A percentile compares a stretch with the other conserved stretches of the same genome.
These are phyloP conservation scores for Ustanciosporium gigantosporum DNA, from an alignment of 1,284 basidiomycete species.

Conservation along the genomic window DNA sequence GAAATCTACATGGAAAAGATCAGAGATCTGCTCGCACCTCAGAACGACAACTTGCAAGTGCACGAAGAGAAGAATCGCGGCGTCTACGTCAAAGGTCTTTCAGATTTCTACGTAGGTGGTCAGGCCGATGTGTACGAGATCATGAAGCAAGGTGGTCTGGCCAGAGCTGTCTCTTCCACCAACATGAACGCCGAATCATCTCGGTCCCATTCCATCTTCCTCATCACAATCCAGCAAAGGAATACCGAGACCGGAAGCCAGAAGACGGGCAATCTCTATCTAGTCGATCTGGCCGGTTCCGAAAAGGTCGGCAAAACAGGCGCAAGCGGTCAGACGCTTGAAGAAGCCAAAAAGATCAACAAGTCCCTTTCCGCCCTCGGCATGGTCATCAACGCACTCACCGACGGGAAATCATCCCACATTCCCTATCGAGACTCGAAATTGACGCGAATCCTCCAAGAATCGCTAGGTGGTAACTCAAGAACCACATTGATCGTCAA, in stretches of 20 bases:
- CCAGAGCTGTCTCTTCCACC: conserved; percentile 90
- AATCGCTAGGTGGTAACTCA: conserved; percentile 98
- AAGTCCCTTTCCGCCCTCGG: conserved; percentile 95
- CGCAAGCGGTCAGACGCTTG: conserved; percentile 95
- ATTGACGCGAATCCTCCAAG: conserved; percentile 98
- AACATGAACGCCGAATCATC: conserved; percentile 99
- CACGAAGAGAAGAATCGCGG: conserved; percentile 98
- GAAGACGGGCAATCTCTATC: conserved; percentile 95
- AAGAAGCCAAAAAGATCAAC: conserved; percentile 99
- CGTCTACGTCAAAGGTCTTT: conserved; percentile 96
- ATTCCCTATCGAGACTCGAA: conserved; percentile 99
- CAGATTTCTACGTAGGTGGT: conserved; percentile 91
- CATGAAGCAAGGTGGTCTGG: conserved; percentile 91
- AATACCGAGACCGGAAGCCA: conserved; percentile 93
- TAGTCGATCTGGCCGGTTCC: conserved; percentile 97
- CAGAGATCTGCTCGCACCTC: conserved; percentile 90
- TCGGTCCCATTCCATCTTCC: conserved; percentile 97
- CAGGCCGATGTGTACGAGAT: conserved; percentile 89
- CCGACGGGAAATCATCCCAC: conserved; percentile 88
- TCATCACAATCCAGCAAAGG: conserved; percentile 93
- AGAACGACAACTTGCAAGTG: conserved; percentile 97
- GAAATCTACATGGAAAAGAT: conserved; percentile 99
- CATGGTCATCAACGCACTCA: conserved; percentile 99
- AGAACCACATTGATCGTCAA: conserved; percentile 99
- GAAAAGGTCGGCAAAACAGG: conserved; percentile 99